Evolutionary conservation across 2,329 filamentous ascomycete species (phyloP), one percentile per base, ranked within the genome.

Genomic region (Stylonectria norvegica): DNA sequence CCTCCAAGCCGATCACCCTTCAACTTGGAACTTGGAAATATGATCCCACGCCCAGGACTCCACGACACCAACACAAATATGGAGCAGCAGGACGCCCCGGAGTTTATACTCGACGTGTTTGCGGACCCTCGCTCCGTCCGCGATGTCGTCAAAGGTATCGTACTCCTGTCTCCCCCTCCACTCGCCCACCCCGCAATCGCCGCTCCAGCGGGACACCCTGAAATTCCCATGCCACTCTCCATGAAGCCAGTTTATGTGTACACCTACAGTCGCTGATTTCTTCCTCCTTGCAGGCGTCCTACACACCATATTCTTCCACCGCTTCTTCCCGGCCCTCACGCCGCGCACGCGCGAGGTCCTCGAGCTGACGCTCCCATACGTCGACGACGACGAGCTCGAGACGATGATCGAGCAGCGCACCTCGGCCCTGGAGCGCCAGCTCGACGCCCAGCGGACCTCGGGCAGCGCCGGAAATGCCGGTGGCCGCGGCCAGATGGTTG

Each of bases 231-330:
- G 14, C 15, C 17, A 12, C 16, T 34, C 17, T 17, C 31, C 5
- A 9, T 25, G 35, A 15, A n/a, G n/a, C n/a, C n/a, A n/a, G n/a
- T n/a, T n/a, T n/a, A n/a, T n/a, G n/a, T n/a, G n/a, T n/a, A n/a
- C n/a, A n/a, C n/a, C n/a, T n/a, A n/a, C n/a, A n/a, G n/a, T n/a
- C 28, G 17, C 28, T 34, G 2, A 14, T 25, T 23, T 14, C 20
- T 28, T 17, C 10, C 5, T 20, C 10, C 5, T 20, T 7, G 25
- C 37, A 95, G 91, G 86, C 49, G 86, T 96, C 63, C 78, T 97
- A 35, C 90, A 96, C 66, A 94, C 90, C 36, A 96, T 97, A 65
- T 98, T 97, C 80, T 97, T 97, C 77, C 90, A 96, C 71, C 86
- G 93, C 60, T 95, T 91, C 78, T 96, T 97, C 73, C 89, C 89